Conservation (phyloP, 1,284 basidiomycete genomes). For the Prillingera fragicola region DNA sequence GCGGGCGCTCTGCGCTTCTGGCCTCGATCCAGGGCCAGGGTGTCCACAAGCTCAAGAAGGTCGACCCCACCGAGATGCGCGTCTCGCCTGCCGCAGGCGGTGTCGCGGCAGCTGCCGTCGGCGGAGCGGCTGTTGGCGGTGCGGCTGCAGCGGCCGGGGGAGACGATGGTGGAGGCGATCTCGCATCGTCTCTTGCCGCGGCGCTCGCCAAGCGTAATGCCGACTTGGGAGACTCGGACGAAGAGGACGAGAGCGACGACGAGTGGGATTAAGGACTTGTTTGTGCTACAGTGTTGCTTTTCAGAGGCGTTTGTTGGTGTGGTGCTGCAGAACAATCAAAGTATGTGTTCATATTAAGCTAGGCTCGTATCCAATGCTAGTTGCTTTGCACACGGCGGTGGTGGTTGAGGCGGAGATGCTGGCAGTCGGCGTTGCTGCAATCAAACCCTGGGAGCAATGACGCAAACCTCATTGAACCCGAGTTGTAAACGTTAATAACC, state of each 20-base stretch:
- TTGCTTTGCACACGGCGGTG: no score
- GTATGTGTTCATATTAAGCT: no score
- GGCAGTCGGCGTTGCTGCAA: no score
- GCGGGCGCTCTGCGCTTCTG: conserved; percentile 58
- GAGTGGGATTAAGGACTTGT: conserved; percentile 75
- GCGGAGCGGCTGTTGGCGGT: conserved; percentile 46
- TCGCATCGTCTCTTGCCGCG: conserved; percentile 62
- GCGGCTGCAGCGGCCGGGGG: conserved; percentile 27
- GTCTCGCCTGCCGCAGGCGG: conserved; percentile 51
- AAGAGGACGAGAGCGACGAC: conserved; percentile 82
- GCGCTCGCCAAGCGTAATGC: conserved; percentile 74
- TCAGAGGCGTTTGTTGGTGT: no score
- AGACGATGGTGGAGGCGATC: conserved; percentile 47
- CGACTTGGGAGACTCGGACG: conserved; percentile 81
- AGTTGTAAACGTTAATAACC: no score
- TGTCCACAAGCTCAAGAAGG: conserved; percentile 68
- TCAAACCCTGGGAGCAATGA: no score
- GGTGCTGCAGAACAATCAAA: no score
- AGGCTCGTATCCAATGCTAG: no score
- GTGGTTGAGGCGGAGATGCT: no score
- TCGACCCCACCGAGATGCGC: conserved; percentile 33
- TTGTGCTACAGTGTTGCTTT: no score
- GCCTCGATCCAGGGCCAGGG: conserved; percentile 65
- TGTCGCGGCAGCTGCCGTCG: conserved; percentile 50
- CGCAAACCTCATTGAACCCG: no score